Percentiles rank a stretch among this genome's conserved stretches.
These are phyloP conservation scores for Podila minutissima DNA, from an alignment of 192 early-diverging fungal genomes.

Conservation along the genomic window DNA sequence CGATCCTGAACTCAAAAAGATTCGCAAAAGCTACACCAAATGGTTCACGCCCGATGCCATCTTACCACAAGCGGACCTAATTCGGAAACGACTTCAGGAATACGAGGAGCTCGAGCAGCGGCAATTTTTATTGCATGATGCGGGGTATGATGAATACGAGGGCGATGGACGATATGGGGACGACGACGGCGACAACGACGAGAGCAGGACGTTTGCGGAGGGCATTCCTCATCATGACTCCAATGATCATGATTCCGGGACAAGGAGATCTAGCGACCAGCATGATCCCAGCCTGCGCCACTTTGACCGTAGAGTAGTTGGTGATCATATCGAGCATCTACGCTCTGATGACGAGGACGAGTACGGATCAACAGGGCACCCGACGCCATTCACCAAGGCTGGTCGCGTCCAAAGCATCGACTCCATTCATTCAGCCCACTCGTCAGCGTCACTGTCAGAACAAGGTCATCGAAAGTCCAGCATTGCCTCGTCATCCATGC, in stretches of 20 bases:
- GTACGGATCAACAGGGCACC: not conserved
- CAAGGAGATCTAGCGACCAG: not conserved
- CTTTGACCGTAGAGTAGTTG: not conserved
- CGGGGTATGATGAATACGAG: conserved; percentile 20
- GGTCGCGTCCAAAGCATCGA: conserved; percentile 21
- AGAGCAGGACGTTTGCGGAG: not conserved
- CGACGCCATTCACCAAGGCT: not conserved
- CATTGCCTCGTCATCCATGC: not conserved
- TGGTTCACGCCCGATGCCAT: conserved; percentile 70
- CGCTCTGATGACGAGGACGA: conserved; percentile 35
- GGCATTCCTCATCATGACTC: not conserved
- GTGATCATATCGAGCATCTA: conserved; percentile 23
- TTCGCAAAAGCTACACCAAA: conserved; percentile 65
- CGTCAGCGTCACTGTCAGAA: not conserved
- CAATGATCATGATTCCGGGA: not conserved
- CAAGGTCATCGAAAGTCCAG: not conserved
- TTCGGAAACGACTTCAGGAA: conserved; percentile 35
- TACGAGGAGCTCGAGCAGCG: not conserved
- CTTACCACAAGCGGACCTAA: conserved; percentile 30
- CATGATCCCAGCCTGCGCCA: conserved; percentile 11
- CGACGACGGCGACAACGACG: conserved; percentile 18
- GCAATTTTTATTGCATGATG: conserved; percentile 13
- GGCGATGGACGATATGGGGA: conserved; percentile 8
- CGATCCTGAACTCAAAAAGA: conserved; percentile 25
- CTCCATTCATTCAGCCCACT: conserved; percentile 5